Conservation (phyloP, 163 green algal genomes). For the Chlorella variabilis region DNA sequence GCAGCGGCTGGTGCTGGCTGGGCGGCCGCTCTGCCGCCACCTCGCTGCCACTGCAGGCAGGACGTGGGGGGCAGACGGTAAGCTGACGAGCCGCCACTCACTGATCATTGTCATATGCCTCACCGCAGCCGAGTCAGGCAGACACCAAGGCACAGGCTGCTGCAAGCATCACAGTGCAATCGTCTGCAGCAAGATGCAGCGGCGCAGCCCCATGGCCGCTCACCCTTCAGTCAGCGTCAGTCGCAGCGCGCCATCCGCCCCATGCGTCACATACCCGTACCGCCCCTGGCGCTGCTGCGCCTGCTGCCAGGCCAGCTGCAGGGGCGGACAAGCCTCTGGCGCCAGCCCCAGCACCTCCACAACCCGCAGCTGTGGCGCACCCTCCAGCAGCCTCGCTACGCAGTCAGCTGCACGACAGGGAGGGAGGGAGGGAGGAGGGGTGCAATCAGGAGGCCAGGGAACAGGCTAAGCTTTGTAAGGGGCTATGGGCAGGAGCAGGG, state of each 20-base stretch:
- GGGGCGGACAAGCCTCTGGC: neutral
- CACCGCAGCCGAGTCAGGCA: too few relatives aligned
- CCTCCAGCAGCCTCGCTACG: neutral
- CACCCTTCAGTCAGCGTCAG: neutral
- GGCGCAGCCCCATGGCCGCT: neutral
- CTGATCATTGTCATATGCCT: too few relatives aligned
- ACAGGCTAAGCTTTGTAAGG: neutral
- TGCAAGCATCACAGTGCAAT: neutral
- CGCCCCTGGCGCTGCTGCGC: neutral
- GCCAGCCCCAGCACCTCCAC: slow-evolving; percentile 15
- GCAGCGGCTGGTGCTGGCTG: neutral
- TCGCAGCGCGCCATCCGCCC: neutral
- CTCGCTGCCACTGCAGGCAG: neutral
- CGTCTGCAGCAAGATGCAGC: neutral
- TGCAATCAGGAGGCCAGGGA: too few relatives aligned
- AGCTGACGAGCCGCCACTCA: too few relatives aligned
- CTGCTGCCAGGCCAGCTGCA: slow-evolving; percentile 13
- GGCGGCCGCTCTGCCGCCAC: neutral
- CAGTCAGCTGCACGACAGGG: neutral
- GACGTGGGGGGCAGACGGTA: too few relatives aligned
- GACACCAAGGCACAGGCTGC: neutral
- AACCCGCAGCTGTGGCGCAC: neutral
- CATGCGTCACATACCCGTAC: neutral
- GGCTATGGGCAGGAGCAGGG: neutral
- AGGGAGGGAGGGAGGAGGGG: neutral